These are phyloP conservation scores for Butyriboletus loyo DNA, from an alignment of 768 basidiomycete genomes.

Conservation along the genomic window DNA sequence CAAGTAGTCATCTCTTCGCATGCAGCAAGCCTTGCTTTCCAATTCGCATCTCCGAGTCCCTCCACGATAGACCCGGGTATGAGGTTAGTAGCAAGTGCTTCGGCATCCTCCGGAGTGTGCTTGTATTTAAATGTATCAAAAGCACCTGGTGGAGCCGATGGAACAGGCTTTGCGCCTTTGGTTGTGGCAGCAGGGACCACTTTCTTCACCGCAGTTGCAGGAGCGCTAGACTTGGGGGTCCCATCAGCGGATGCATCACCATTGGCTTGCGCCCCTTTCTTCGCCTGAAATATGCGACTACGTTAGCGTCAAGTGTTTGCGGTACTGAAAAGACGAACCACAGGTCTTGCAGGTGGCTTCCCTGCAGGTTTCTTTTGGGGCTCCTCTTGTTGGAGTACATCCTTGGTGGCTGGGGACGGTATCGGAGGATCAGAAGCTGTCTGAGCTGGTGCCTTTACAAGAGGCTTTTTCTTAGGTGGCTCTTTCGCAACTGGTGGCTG, in stretches of 20 bases:
- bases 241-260: slow-evolving; percentile 22
- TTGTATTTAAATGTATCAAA: slow-evolving; percentile 90
- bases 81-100: slow-evolving; percentile 65
- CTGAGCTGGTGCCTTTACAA: slow-evolving; percentile 29
- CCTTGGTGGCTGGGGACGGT: slow-evolving; percentile 10
- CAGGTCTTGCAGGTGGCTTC: slow-evolving; percentile 51
- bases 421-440: slow-evolving; percentile 18
- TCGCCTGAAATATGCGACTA: slow-evolving; percentile 36
- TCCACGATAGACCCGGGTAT: slow-evolving; percentile 70
- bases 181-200: slow-evolving; percentile 37
- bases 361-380: slow-evolving; percentile 42
- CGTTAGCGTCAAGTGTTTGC: not conserved
- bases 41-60: slow-evolving; percentile 82
- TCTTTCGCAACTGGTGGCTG: slow-evolving; percentile 31
- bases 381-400: slow-evolving; percentile 27
- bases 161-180: slow-evolving; percentile 46
- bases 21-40: slow-evolving; percentile 88
- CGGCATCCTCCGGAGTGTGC: slow-evolving; percentile 90
- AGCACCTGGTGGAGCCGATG: slow-evolving; percentile 47
- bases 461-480: slow-evolving; percentile 36
- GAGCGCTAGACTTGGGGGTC: slow-evolving; percentile 18
- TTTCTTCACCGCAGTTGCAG: slow-evolving; percentile 44
- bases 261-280: slow-evolving; percentile 46
- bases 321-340: slow-evolving; percentile 28
- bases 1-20: slow-evolving; percentile 83